Conservation (phyloP, 2,329 filamentous ascomycete species). For the Pseudopyricularia cyperi region DNA sequence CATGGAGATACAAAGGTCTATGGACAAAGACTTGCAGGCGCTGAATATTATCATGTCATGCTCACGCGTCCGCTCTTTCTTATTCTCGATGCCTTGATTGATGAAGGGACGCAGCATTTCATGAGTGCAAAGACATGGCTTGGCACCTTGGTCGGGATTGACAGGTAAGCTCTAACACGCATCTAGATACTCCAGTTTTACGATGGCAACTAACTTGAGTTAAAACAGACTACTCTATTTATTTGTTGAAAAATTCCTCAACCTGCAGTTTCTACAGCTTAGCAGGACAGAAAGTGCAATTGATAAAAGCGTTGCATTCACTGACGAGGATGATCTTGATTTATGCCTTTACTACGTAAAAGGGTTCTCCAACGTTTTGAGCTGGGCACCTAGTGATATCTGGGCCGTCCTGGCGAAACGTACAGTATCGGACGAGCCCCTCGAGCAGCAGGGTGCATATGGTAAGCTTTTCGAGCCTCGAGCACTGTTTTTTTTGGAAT, state of each 20-base stretch:
- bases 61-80: slow-evolving; percentile 71
- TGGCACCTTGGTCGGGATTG: slow-evolving; percentile 48
- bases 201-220: slow-evolving; percentile 7
- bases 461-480: background rate
- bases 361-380: slow-evolving; percentile 60
- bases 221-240: slow-evolving; percentile 42
- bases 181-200: slow-evolving; percentile 1
- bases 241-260: slow-evolving; percentile 44
- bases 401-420: slow-evolving; percentile 61
- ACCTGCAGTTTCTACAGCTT: slow-evolving; percentile 37
- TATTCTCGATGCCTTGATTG: slow-evolving; percentile 63
- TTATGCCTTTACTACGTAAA: slow-evolving; percentile 68
- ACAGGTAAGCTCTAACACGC: slow-evolving; percentile 34
- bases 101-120: slow-evolving; percentile 60
- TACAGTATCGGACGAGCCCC: slow-evolving; percentile 21
- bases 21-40: slow-evolving; percentile 33
- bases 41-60: slow-evolving; percentile 57
- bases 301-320: background rate
- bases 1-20: slow-evolving; percentile 6
- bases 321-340: slow-evolving; percentile 54
- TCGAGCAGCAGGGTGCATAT: background rate
- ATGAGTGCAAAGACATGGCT: slow-evolving; percentile 75
- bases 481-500: background rate
- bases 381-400: slow-evolving; percentile 52
- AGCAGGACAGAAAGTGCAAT: slow-evolving; percentile 22